Evolutionary conservation across 805 yeast species (phyloP), one percentile per base, ranked within the genome.

Genomic region (Candida namnaoensis): DNA sequence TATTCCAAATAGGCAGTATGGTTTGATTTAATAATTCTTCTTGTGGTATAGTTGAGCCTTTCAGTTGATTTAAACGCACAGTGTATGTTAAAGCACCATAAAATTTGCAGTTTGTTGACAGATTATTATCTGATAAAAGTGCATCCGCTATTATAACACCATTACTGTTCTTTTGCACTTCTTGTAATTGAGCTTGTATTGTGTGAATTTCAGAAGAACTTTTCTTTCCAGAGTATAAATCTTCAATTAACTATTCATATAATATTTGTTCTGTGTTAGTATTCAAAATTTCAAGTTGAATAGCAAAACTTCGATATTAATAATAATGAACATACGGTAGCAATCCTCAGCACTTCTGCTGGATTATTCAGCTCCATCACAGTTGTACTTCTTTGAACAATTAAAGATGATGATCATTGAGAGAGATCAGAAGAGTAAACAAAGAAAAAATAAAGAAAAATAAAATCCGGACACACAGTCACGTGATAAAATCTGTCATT

Each of bases 11-110:
- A 42, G 23, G 46, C 52, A 14, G 33, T 23, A 9, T 47, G 28
- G 27, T 51, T 28, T 33, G 40, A 41, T n/a, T 34, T 37, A 15
- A 40, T 39, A 34, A 43, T 44, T 7, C 35, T 33, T 32, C 12
- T 33, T 25, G 19, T 35, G 15, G 27, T 11, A 7, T 13, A 5
- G 13, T 30, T 30, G 30, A 27, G 4, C 11, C 5, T 12, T 30
- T 30, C 33, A 30, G n/a, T 28, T 32, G 28, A 10, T 74, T 76
- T 36, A 82, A 58, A 47, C 71, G 66, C 5, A 87, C 93, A 0
- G 87, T 73, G 44, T 76, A 78, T 0, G 95, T 87, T 43, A 84
- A 68, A 0, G 95, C 95, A 0, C 95, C 96, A 52, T 87, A 81
- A 56, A 82, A 87, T 52, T 78, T 76, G 46, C 80, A 74, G 43